phyloP scores from a whole-genome alignment of 148 eudicot species.

The Oxyria digyna region DNA sequence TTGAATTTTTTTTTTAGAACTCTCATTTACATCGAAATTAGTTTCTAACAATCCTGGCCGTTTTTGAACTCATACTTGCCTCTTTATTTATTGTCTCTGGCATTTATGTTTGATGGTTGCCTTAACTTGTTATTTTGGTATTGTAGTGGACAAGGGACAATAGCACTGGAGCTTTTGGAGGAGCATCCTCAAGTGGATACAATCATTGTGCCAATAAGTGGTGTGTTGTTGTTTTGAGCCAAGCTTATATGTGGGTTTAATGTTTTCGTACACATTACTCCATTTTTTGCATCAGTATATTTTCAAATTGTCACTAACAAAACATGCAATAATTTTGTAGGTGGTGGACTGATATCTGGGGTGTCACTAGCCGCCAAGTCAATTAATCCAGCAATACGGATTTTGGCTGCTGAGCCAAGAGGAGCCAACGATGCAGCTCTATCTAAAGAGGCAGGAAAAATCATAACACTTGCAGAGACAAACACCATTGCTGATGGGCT shows the following conservation, averaged over 20 bases:
- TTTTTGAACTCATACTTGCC: not conserved
- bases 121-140: not conserved
- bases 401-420: conserved; percentile 87
- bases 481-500: conserved; percentile 94
- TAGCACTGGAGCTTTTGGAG: conserved; percentile 85
- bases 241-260: not conserved
- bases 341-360: conserved; percentile 96
- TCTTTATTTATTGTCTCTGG: not conserved
- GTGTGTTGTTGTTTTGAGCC: conserved; percentile 21
- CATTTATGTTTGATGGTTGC: not conserved
- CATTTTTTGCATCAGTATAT: not conserved
- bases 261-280: not conserved
- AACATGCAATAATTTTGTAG: conserved; percentile 22
- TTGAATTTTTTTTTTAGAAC: not conserved
- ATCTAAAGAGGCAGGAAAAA: conserved; percentile 60
- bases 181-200: conserved; percentile 81
- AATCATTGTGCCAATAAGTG: conserved; percentile 79
- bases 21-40: not conserved
- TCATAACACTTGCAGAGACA: conserved; percentile 50
- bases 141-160: conserved; percentile 83
- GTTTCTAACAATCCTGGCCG: not conserved
- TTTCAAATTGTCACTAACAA: not conserved
- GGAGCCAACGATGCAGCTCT: conserved; percentile 94
- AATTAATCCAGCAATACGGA: conserved; percentile 59
- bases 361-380: conserved; percentile 89